Conservation (phyloP, 2,329 filamentous ascomycete genomes). For the Fusarium sp. region DNA sequence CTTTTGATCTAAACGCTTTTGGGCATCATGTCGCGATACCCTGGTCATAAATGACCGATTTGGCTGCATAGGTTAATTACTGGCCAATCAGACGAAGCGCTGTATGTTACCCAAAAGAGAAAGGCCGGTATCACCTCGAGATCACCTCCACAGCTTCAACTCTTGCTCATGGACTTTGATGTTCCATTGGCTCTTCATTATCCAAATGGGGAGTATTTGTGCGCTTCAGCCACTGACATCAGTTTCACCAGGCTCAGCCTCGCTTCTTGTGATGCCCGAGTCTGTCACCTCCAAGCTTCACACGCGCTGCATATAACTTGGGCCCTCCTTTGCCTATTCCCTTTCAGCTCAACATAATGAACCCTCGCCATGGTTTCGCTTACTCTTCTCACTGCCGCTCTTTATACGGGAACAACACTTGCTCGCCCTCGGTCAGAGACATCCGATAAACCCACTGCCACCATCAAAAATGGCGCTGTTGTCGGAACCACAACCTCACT, state of each 20-base stretch:
- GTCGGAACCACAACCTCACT: slow-evolving; percentile 30
- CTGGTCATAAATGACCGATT: not conserved
- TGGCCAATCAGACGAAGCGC: slow-evolving; percentile 15
- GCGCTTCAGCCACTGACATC: not conserved
- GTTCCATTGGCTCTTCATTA: not conserved
- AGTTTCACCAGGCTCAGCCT: not conserved
- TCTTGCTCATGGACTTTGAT: not conserved
- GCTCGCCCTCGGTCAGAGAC: not conserved
- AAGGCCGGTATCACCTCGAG: slow-evolving; percentile 10
- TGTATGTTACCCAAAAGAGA: not conserved
- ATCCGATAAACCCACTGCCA: slow-evolving; percentile 17
- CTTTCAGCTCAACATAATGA: not conserved
- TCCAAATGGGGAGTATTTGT: not conserved
- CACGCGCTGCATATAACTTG: slow-evolving; percentile 1
- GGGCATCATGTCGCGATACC: slow-evolving; percentile 15
- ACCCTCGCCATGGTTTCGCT: slow-evolving; percentile 12
- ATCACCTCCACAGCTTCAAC: not conserved
- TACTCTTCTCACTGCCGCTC: not conserved
- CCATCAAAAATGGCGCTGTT: slow-evolving; percentile 31
- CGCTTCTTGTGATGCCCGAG: not conserved
- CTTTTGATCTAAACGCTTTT: slow-evolving; percentile 9
- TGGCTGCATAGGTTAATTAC: not conserved
- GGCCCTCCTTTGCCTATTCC: too few species aligned
- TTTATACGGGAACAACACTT: not conserved
- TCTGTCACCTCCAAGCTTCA: not conserved